Percentiles rank a stretch among this genome's conserved stretches.
Conservation (phyloP, 345 rosid species). For the Boechera retrofracta region DNA sequence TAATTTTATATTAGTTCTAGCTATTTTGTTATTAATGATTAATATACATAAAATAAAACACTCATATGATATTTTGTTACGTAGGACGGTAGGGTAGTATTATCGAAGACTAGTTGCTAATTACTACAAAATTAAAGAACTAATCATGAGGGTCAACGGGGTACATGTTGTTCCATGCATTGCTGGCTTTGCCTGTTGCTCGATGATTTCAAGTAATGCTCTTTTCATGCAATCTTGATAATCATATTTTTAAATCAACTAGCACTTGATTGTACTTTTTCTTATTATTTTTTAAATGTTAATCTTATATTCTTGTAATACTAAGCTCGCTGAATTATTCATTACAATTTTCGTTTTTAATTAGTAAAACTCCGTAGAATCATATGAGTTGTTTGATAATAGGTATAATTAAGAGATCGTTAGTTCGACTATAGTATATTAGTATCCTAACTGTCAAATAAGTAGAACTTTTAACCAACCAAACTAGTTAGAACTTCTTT, state of each 20-base stretch:
- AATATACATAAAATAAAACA: neutral
- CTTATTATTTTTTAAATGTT: neutral
- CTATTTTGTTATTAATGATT: neutral
- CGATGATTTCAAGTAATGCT: conserved; percentile 47
- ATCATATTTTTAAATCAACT: conserved; percentile 32
- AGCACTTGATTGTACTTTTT: conserved; percentile 28
- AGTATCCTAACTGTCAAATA: neutral
- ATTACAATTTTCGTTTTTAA: neutral
- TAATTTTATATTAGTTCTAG: conserved; percentile 1
- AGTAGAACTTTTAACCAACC: conserved; percentile 3
- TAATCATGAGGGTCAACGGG: conserved; percentile 43
- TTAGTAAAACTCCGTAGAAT: conserved; percentile 5
- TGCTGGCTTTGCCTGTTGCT: conserved; percentile 48
- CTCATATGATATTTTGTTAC: neutral
- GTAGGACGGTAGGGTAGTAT: neutral
- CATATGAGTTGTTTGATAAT: neutral
- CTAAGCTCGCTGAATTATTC: conserved; percentile 26
- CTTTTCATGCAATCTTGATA: conserved; percentile 44
- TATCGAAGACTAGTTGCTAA: conserved; percentile 30
- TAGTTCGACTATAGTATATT: conserved; percentile 11
- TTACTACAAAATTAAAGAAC: conserved; percentile 16
- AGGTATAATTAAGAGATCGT: conserved; percentile 7
- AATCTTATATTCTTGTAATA: neutral
- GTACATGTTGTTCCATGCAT: conserved; percentile 42
- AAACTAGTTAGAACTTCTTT: conserved; percentile 8